These are phyloP conservation scores for Solanum paucissectum DNA, from an alignment of 257 asterid species.

Conservation along the genomic window DNA sequence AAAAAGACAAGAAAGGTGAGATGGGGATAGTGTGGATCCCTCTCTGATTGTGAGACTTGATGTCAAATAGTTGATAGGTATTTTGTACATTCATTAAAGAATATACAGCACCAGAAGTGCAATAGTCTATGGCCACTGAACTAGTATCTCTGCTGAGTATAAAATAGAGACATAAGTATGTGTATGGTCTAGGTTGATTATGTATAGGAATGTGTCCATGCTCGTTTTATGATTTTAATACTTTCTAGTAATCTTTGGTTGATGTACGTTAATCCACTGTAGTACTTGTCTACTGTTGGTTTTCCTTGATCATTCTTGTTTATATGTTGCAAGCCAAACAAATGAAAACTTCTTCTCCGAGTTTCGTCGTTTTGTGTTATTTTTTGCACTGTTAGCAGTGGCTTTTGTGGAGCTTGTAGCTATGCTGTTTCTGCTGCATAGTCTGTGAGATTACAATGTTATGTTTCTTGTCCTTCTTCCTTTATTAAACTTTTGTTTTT, in stretches of 20 bases:
- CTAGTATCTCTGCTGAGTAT: neutral
- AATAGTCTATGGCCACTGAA: neutral
- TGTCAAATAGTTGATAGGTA: neutral
- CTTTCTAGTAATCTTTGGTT: neutral
- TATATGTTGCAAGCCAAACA: neutral
- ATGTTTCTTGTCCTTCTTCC: neutral
- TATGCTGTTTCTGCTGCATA: neutral
- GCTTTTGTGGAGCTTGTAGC: neutral
- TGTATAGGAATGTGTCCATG: neutral
- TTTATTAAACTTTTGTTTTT: neutral
- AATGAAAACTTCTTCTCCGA: neutral
- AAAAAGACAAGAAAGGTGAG: neutral
- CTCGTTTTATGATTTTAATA: neutral
- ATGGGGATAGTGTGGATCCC: neutral
- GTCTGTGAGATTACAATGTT: neutral
- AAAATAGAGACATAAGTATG: neutral
- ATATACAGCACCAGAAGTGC: neutral
- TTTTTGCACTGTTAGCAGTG: neutral
- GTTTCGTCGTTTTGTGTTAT: neutral
- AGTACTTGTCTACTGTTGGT: neutral
- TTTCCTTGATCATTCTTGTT: neutral
- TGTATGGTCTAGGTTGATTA: neutral
- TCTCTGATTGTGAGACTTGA: neutral
- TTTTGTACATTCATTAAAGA: neutral
- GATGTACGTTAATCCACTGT: neutral